Percentiles rank a stretch among this genome's conserved stretches.
These are phyloP conservation scores for Kalmanozyma brasiliensis DNA, from an alignment of 1,284 basidiomycete genomes.

Conservation along the genomic window DNA sequence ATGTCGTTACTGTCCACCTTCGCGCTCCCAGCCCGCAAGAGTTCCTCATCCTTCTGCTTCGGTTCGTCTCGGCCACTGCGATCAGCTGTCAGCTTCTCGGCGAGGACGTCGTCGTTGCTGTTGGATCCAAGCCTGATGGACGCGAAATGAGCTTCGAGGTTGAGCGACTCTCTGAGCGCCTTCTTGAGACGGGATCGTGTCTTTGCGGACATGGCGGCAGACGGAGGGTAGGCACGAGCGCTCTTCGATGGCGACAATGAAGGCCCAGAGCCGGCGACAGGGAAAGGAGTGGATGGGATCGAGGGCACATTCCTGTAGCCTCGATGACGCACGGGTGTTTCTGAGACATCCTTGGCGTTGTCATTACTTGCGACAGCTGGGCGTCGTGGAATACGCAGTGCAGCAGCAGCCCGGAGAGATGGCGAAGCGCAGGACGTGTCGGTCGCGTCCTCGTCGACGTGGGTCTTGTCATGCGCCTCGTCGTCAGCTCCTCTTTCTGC, in stretches of 20 bases:
- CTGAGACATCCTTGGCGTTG: not conserved
- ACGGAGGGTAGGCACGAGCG: constrained; percentile 12
- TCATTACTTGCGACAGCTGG: not conserved
- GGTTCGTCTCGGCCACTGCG: not conserved
- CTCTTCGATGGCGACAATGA: constrained; percentile 8
- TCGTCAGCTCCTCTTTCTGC: not conserved
- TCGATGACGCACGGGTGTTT: constrained; percentile 17
- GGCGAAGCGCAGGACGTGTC: constrained; percentile 30
- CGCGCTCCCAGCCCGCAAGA: not conserved
- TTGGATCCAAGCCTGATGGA: constrained; percentile 7
- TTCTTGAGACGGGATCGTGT: constrained; percentile 25
- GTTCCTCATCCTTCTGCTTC: not conserved
- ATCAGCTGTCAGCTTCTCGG: not conserved
- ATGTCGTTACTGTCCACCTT: not conserved
- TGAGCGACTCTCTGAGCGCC: constrained; percentile 33
- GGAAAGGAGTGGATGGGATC: constrained; percentile 24
- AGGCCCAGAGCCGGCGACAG: not conserved
- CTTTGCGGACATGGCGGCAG: constrained; percentile 25
- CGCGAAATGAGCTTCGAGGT: constrained; percentile 32
- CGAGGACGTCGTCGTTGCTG: not conserved
- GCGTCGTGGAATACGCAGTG: constrained; percentile 11
- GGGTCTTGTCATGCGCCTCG: not conserved
- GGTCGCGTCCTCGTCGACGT: constrained; percentile 13
- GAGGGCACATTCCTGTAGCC: constrained; percentile 19
- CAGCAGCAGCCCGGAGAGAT: constrained; percentile 29